Evolutionary conservation across 306 rosid species (phyloP), one percentile per base, ranked within the genome.

Genomic region (Hippophae tibetana): DNA sequence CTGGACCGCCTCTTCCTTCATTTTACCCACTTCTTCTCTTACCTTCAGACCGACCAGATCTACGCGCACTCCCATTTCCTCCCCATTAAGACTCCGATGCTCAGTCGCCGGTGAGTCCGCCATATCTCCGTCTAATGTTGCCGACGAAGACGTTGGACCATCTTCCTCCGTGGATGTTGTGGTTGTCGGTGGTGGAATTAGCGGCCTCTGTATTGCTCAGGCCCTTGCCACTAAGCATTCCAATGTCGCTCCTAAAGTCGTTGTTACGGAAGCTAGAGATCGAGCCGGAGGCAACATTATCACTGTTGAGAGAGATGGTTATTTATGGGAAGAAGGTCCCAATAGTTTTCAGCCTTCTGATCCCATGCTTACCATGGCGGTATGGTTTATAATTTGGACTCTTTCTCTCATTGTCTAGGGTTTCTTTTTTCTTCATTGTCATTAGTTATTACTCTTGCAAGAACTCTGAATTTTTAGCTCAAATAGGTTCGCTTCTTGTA

Each of bases 311-410:
- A 74, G 80, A 9, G 86, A 86, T 53, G 96, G 96, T 0, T 92
- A 72, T 74, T 90, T 92, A 0, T 92, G 96, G 96, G 96, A 92
- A 58, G 99, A 92, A 61, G 95, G 96, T 42, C 99, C 96, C 60
- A 88, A 92, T 56, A 88, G 99, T 65, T 92, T 92, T 71, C 96
- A 88, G 76, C 96, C 96, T 18, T 85, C 99, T 13, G 99, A 92
- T 78, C 69, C 99, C 27, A 78, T 92, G 84, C 95, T 92, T 56
- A 85, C 95, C 58, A 82, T 88, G 96, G 85, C 79, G 83, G 99
- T 90, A 74, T 12, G 72, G 23, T 61, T 5, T 43, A 31, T 31
- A 18, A 18, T 18, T 18, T 31, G 38, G 38, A 31, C 38, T 31
- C 38, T 31, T 18, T 31, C 5, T 31, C 38, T 31, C 5, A 31